phyloP scores from a whole-genome alignment of 2,329 filamentous ascomycete genomes.

The Neonectria hederae region DNA sequence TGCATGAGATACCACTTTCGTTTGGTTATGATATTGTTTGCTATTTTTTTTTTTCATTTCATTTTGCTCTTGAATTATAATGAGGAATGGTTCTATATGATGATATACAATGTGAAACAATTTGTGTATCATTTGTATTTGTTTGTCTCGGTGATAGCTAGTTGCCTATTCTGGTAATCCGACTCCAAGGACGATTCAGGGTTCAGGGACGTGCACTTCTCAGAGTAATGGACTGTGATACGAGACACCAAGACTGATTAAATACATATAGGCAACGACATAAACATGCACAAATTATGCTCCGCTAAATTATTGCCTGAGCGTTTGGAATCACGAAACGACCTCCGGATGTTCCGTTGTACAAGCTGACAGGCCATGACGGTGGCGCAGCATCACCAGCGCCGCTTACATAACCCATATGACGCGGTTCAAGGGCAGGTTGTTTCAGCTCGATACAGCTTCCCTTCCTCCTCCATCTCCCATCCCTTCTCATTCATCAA shows the following conservation, averaged over 20 bases:
- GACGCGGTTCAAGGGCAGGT: slow-evolving; percentile 17
- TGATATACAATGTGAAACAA: neutral
- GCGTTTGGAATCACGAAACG: neutral
- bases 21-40: neutral
- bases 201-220: neutral
- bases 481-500: neutral
- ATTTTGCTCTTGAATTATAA: neutral
- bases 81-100: neutral
- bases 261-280: neutral
- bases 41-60: no score
- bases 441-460: neutral
- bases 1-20: slow-evolving; percentile 7
- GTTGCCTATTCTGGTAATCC: slow-evolving; percentile 2
- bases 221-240: neutral
- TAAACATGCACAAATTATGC: neutral
- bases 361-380: neutral
- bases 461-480: neutral
- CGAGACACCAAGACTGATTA: no score
- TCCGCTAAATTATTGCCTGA: neutral
- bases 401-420: slow-evolving; percentile 20
- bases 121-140: neutral
- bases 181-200: neutral
- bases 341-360: neutral
- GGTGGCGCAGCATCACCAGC: slow-evolving; percentile 26
- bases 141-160: neutral